Conservation (phyloP, 495 filamentous ascomycete species). For the Daldinia decipiens region DNA sequence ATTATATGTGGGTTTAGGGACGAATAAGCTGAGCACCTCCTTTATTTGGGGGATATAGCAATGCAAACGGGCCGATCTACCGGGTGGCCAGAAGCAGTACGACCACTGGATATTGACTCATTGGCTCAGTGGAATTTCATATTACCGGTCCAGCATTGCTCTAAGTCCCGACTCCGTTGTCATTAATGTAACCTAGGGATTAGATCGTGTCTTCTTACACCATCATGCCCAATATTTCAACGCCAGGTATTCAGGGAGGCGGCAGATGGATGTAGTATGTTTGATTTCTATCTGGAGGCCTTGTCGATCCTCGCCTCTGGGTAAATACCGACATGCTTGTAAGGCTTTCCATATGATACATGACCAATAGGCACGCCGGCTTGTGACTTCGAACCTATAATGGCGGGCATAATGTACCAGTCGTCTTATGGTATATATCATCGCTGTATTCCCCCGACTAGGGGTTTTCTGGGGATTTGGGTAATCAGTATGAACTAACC, state of each 20-base stretch:
- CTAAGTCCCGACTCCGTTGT: constrained; percentile 26
- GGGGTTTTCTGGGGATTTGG: constrained; percentile 2
- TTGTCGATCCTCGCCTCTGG: constrained; percentile 27
- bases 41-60: constrained; percentile 31
- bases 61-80: constrained; percentile 38
- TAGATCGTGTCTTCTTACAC: constrained; percentile 16
- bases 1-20: constrained; percentile 13
- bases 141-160: constrained; percentile 31
- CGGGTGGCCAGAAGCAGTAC: constrained; percentile 40
- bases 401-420: constrained; percentile 9
- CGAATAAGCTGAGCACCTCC: constrained; percentile 19
- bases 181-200: constrained; percentile 29
- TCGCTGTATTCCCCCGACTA: constrained; percentile 3
- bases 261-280: constrained; percentile 29
- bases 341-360: constrained; percentile 8
- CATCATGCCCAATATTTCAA: constrained; percentile 30
- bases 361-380: constrained; percentile 26
- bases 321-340: constrained; percentile 37
- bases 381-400: constrained; percentile 14
- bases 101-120: constrained; percentile 38
- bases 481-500: constrained; percentile 4
- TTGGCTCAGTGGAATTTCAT: constrained; percentile 40
- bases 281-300: constrained; percentile 17
- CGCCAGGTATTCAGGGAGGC: constrained; percentile 31
- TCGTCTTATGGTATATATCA: constrained; percentile 27